These are phyloP conservation scores for Coniochaeta prunicola DNA, from an alignment of 2,329 filamentous ascomycete genomes.

Conservation along the genomic window DNA sequence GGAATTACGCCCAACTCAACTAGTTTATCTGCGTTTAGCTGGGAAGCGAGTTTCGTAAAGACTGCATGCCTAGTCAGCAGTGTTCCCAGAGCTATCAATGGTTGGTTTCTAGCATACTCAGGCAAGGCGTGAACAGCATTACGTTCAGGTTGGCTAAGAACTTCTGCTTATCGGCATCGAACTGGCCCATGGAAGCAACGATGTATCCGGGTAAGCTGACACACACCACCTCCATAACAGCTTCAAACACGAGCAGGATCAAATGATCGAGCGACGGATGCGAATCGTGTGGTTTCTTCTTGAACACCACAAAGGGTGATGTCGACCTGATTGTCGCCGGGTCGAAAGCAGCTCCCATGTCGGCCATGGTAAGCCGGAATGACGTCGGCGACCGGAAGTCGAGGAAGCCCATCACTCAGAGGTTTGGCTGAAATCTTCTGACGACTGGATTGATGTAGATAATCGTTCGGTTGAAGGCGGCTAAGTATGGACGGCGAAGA, in stretches of 20 bases:
- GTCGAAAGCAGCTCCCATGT: constrained; percentile 12
- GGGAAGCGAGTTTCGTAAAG: constrained; percentile 93
- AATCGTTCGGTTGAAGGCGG: neutral
- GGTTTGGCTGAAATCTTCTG: too few species aligned
- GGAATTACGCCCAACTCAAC: constrained; percentile 88
- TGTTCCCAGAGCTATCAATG: neutral
- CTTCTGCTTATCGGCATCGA: constrained; percentile 93
- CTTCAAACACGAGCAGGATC: constrained; percentile 82
- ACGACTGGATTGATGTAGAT: neutral
- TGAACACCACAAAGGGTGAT: constrained; percentile 31
- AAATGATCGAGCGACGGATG: constrained; percentile 65
- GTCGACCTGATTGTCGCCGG: constrained; percentile 20
- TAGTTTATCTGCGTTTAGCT: constrained; percentile 86
- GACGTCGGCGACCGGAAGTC: constrained; percentile 32
- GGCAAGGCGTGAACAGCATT: constrained; percentile 90
- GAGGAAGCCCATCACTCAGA: constrained; percentile 16
- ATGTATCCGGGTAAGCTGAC: constrained; percentile 93
- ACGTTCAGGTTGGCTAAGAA: constrained; percentile 96
- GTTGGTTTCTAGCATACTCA: constrained; percentile 56
- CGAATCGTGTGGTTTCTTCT: constrained; percentile 33
- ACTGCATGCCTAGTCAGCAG: constrained; percentile 42
- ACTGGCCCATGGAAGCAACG: constrained; percentile 81
- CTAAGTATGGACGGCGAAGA: neutral
- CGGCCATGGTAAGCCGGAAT: constrained; percentile 29
- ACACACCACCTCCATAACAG: constrained; percentile 90